These are phyloP conservation scores for Tolypocladium capitatum DNA, from an alignment of 2,329 filamentous ascomycete genomes.

Conservation along the genomic window DNA sequence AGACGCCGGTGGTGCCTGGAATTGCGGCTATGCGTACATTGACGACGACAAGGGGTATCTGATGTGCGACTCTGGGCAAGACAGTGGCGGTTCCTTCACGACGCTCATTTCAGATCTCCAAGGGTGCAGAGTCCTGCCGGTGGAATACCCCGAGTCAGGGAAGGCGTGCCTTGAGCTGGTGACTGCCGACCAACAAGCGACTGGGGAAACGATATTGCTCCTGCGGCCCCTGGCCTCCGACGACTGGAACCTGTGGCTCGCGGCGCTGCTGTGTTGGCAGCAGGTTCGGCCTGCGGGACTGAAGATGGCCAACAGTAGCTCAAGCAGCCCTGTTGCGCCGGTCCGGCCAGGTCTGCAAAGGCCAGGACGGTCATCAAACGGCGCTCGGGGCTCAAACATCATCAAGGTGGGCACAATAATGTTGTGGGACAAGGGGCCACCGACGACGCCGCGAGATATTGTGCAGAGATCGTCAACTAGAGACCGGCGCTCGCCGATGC, in stretches of 20 bases:
- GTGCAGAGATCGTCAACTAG: slow-evolving; percentile 44
- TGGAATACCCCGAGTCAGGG: slow-evolving; percentile 30
- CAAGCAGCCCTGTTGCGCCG: slow-evolving; percentile 17
- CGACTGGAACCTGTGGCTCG: slow-evolving; percentile 69
- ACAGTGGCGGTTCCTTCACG: slow-evolving; percentile 41
- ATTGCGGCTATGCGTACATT: slow-evolving; percentile 60
- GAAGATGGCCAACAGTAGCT: slow-evolving; percentile 34
- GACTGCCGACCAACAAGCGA: slow-evolving; percentile 40
- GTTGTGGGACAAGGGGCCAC: slow-evolving; percentile 71
- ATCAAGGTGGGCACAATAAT: slow-evolving; percentile 92
- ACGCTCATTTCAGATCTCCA: slow-evolving; percentile 61
- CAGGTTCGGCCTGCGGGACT: slow-evolving; percentile 50
- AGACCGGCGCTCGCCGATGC: slow-evolving; percentile 38
- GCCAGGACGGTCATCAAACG: slow-evolving; percentile 21
- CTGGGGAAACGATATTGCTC: slow-evolving; percentile 27
- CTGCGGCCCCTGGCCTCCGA: slow-evolving; percentile 50
- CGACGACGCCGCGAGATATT: slow-evolving; percentile 40
- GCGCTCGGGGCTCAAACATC: slow-evolving; percentile 43
- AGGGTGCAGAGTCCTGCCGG: slow-evolving; percentile 54
- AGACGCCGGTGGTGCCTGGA: slow-evolving; percentile 50
- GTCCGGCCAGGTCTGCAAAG: slow-evolving; percentile 30
- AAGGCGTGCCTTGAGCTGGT: slow-evolving; percentile 40
- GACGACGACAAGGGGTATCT: slow-evolving; percentile 63
- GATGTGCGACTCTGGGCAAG: slow-evolving; percentile 58
- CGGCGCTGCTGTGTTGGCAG: slow-evolving; percentile 70